Evolutionary conservation across 371 early-diverging fungal species (phyloP).

Genomic region (Mucor lusitanicus): DNA sequence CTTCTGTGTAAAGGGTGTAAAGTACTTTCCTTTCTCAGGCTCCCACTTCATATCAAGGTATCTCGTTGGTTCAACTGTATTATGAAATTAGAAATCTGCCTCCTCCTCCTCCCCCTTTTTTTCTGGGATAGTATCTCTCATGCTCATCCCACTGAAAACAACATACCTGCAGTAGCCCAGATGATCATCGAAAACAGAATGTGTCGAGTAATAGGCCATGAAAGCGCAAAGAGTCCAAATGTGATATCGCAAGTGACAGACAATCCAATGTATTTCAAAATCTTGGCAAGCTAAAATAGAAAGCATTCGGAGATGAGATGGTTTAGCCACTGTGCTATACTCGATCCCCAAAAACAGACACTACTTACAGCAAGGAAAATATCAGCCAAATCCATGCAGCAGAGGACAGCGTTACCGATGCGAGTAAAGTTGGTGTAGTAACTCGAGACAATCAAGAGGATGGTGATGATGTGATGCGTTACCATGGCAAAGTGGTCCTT

Average conservation of each 20-base stretch:
- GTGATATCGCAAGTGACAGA: constrained; percentile 64
- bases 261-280: constrained; percentile 71
- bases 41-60: constrained; percentile 65
- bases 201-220: constrained; percentile 83
- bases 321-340: background rate
- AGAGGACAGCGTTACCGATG: constrained; percentile 82
- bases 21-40: constrained; percentile 64
- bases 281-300: constrained; percentile 59
- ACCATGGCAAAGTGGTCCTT: constrained; percentile 81
- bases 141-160: background rate
- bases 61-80: constrained; percentile 45
- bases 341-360: background rate
- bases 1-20: constrained; percentile 51
- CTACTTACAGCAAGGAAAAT: constrained; percentile 67
- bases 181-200: constrained; percentile 59
- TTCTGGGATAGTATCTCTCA: background rate
- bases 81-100: background rate
- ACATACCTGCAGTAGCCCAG: constrained; percentile 52
- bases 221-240: constrained; percentile 76
- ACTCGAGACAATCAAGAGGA: constrained; percentile 64
- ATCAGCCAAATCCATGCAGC: constrained; percentile 83
- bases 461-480: constrained; percentile 83
- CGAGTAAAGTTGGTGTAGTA: constrained; percentile 76
- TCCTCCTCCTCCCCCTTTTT: no score
- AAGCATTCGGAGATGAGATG: constrained; percentile 5